Base-by-base conservation (phyloP, 345 rosid species). In the Jatropha curcas region DNA sequence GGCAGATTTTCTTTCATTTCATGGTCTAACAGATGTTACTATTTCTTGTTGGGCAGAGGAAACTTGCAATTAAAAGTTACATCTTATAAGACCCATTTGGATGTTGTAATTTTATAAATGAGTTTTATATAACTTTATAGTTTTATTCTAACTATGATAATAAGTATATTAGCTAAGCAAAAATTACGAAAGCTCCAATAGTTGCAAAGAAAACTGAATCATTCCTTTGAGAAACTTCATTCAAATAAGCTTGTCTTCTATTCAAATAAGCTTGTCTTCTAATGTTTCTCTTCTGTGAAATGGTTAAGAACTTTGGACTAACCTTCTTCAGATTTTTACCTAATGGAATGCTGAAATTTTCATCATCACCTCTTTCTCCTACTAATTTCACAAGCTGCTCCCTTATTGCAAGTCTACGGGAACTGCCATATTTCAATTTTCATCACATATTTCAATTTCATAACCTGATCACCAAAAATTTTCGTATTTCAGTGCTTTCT, bases 281-380 rank as follows among this genome's bases (percentile, higher is more conserved):
- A 34, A 94, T 92, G 79, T 94, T 94, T 77, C 98, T 88, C 91
- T 89, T 94, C 88, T 94, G 98, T 39, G 97, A 92, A 77, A 73
- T 72, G 35, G 98, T 92, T 53, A 90, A 79, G 84, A 90, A 81
- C 74, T 82, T 92, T 6, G 90, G 84, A 79, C 89, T 89, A 72
- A 87, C 79, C 87, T 94, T 94, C 91, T 92, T 94, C 69, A 92
- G 35, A 73, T 84, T 80, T 70, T 92, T 94, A 7, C 97, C 95
- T 65, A 94, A 64, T 1, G 91, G 91, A 64, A 92, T 78, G 71
- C 68, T 82, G 78, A 94, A 94, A 43, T 94, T 88, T 62, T 87
- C 96, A 63, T 84, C 89, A 60, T 87, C 96, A 63, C 84, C 94
- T 81, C 94, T 82, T 31, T 82, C 90, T 50, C 90, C 93, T 57